Evolutionary conservation across 371 early-diverging fungal species (phyloP).

Genomic region (Rhizopus stolonifer): DNA sequence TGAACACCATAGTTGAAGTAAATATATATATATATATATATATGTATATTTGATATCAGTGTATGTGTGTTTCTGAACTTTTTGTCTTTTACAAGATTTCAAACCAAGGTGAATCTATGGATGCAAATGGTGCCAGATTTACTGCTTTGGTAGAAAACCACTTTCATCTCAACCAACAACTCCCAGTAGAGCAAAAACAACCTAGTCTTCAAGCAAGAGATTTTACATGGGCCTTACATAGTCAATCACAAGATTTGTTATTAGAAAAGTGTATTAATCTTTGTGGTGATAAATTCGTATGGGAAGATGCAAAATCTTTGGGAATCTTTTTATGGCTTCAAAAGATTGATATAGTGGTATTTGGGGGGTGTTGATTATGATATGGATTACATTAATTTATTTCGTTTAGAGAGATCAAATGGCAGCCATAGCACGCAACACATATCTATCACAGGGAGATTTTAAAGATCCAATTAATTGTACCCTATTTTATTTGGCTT

Average conservation of each 20-base stretch:
- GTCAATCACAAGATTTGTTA: conserved; percentile 87
- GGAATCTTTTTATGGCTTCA: conserved; percentile 89
- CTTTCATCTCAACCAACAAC: conserved; percentile 55
- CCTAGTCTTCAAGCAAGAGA: conserved; percentile 66
- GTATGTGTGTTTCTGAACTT: too few species aligned
- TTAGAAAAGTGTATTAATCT: conserved; percentile 65
- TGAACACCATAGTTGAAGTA: conserved; percentile 66
- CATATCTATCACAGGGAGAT: conserved; percentile 74
- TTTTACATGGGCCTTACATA: conserved; percentile 84
- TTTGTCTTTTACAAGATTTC: conserved; percentile 73
- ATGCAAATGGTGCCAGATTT: conserved; percentile 88
- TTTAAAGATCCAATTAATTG: conserved; percentile 81
- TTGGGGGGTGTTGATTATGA: conserved; percentile 11
- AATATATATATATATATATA: background rate
- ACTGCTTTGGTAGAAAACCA: conserved; percentile 71
- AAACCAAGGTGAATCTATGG: conserved; percentile 70
- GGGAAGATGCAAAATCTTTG: conserved; percentile 77
- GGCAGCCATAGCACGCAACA: conserved; percentile 85
- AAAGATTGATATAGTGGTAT: conserved; percentile 72
- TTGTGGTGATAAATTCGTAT: conserved; percentile 66
- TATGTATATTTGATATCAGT: background rate
- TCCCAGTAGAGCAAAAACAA: conserved; percentile 37
- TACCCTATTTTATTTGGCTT: conserved; percentile 82
- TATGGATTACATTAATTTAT: background rate
- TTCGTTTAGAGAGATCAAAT: conserved; percentile 62